Evolutionary conservation across 2,329 filamentous ascomycete species (phyloP), one percentile per base, ranked within the genome.

Genomic region (Phaeosphaeria sp.): DNA sequence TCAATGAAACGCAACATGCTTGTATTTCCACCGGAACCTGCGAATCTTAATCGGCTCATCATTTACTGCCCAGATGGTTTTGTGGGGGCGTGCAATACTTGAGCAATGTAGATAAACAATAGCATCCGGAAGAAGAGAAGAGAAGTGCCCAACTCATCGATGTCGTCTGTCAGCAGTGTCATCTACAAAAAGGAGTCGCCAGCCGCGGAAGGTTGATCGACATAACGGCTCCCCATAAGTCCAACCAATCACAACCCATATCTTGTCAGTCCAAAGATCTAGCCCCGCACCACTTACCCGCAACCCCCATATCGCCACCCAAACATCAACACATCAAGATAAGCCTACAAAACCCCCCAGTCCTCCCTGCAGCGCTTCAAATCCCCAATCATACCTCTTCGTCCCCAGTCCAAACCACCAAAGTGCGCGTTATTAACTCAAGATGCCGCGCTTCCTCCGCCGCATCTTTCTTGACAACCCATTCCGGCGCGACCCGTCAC

Each of bases 361-460:
- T 33, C 41, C 54, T 48, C 15, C 18, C 27, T 33, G 36, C 46
- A 47, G 46, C 55, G 30, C 44, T 48, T 46, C 25, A 17, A 36
- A 36, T 11, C 13, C 13, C 23, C 10, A 42, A 49, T 20, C 21
- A 27, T 13, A 36, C 30, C 20, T 22, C 11, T 20, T 50, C 41
- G n/a, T 41, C 30, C 9, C 23, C n/a, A n/a, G n/a, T n/a, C n/a
- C n/a, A n/a, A n/a, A n/a, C n/a, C n/a, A n/a, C n/a, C n/a, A n/a
- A n/a, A n/a, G n/a, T n/a, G n/a, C n/a, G n/a, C n/a, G n/a, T n/a
- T n/a, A n/a, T n/a, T n/a, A n/a, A n/a, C n/a, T n/a, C n/a, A n/a
- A n/a, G n/a, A 68, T 70, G 64, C 62, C 67, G 33, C 65, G 48
- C 4, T 68, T 70, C 46, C 52, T 70, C 41, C 56, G 58, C 20